These are phyloP conservation scores for Ophiosphaerella herpotricha DNA, from an alignment of 2,329 filamentous ascomycete species.

Conservation along the genomic window DNA sequence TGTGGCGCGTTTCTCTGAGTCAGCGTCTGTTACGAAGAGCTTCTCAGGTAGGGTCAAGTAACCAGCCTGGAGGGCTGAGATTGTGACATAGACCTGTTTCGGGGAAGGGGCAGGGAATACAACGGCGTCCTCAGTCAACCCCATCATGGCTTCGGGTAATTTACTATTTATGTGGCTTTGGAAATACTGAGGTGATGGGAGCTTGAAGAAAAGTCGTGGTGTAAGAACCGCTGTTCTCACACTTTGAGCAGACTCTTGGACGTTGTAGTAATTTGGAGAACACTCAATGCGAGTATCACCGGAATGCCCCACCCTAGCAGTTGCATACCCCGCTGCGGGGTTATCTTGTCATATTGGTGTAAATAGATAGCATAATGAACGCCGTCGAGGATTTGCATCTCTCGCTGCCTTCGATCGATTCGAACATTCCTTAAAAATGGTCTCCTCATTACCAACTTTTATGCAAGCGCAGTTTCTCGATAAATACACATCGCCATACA, in stretches of 20 bases:
- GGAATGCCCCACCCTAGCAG: constrained; percentile 24
- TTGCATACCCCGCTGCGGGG: constrained; percentile 37
- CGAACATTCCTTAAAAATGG: constrained; percentile 12
- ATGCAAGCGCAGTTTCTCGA: constrained; percentile 52
- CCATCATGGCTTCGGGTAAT: constrained; percentile 3
- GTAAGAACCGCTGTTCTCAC: no score
- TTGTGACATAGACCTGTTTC: constrained; percentile 34
- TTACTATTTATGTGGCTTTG: background rate
- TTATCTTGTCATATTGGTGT: background rate
- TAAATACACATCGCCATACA: constrained; percentile 50
- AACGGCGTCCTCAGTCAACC: constrained; percentile 8
- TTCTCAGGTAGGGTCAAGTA: constrained; percentile 54
- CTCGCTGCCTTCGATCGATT: background rate
- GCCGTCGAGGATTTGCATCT: background rate
- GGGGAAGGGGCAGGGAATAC: constrained; percentile 25
- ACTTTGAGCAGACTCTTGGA: background rate
- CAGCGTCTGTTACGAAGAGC: constrained; percentile 53
- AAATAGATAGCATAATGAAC: background rate
- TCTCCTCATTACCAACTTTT: constrained; percentile 19
- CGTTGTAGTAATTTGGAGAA: background rate
- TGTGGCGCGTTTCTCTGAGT: constrained; percentile 50
- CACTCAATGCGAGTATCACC: constrained; percentile 5
- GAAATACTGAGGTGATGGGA: no score
- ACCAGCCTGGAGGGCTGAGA: constrained; percentile 39
- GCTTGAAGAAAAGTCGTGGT: no score